Base-by-base conservation (phyloP, 164 flowering plant genomes). In the Aristolochia contorta region DNA sequence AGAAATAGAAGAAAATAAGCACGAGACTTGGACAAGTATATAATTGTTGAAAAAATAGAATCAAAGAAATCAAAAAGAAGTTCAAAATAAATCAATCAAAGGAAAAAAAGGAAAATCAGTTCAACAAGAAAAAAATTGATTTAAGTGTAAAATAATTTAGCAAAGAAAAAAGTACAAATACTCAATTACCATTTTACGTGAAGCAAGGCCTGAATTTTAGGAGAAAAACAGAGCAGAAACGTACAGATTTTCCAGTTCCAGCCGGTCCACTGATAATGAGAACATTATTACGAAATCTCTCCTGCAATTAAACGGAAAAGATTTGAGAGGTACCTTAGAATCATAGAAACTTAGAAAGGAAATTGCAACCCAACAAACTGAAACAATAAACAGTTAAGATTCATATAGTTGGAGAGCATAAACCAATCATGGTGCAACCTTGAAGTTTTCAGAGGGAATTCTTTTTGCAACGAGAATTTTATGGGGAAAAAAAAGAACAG, bases 231-330 rank as follows among this genome's bases (percentile, higher is more conserved):
- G 22, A 53, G 30, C 25, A 53, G 13, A 27, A 56, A 73, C 95
- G 61, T 85, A 89, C 98, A 71, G 97, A 87, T 89, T 89, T 93
- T 67, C 98, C 98, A 65, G 78, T 81, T 62, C 98, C 98, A 65
- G 98, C 78, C 72, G 63, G 97, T 43, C 98, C 98, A 68, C 83
- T 74, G 68, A 93, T 67, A 56, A 93, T 60, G 57, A 93, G 87
- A 66, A 78, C 91, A 63, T 77, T 4, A 33, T 15, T 56, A 30
- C 14, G 58, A 56, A 24, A 56, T 56, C 45, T 37, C 16, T 56
- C 20, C 41, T 56, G 58, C 20, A 18, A 20, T 1, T 49, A 19
- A n/a, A 49, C 10, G n/a, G 22, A 18, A 18, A 49, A 18, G 1
- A n/a, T 19, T 12, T 27, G 18, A 33, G 45, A 0, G 19, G n/a